Evolutionary conservation across 2,329 filamentous ascomycete genomes (phyloP), one percentile per base, ranked within the genome.

Genomic region (Sordariomycetes sp.): DNA sequence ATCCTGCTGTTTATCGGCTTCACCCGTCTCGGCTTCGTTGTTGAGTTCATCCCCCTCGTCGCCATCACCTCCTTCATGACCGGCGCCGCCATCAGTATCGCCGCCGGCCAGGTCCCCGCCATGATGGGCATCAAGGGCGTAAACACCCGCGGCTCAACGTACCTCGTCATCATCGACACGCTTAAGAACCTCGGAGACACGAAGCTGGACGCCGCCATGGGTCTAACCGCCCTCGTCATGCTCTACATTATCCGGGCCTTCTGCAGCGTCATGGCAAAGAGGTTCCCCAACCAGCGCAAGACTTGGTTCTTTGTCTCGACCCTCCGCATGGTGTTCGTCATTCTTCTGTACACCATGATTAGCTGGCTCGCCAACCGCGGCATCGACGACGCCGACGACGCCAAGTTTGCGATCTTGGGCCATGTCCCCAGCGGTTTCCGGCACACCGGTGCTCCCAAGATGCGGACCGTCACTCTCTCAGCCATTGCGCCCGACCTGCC

Each of bases 261-360:
- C 55, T 90, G 86, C 73, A 80, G 76, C 54, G 77, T 70, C 60
- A 74, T 83, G 64, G 85, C 85, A n/a, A 82, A 78, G 70, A 84
- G 78, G 66, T 77, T 86, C 62, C 87, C 89, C 2, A 71, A 76
- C 2, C 77, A 77, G 55, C 78, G 81, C 59, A 90, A 89, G 76
- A 64, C 81, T 1, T 90, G 82, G 76, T 92, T 92, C 72, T 91
- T 92, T 73, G 69, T 85, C 55, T 86, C 83, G 20, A 92, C 89
- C 0, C 76, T 94, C 45, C 83, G 89, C 42, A 89, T 87, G 4
- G 86, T 82, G 1, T 90, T 94, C 65, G 85, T 91, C 62, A 90
- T 94, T 60, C 71, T 92, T 52, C 76, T 94, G 2, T 92, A 91
- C 71, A 89, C 87, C 8, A 74, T 87, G 63, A 86, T 92, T 67